phyloP scores from a whole-genome alignment of 1,139 yeast species.

The Fermentozyma sake region DNA sequence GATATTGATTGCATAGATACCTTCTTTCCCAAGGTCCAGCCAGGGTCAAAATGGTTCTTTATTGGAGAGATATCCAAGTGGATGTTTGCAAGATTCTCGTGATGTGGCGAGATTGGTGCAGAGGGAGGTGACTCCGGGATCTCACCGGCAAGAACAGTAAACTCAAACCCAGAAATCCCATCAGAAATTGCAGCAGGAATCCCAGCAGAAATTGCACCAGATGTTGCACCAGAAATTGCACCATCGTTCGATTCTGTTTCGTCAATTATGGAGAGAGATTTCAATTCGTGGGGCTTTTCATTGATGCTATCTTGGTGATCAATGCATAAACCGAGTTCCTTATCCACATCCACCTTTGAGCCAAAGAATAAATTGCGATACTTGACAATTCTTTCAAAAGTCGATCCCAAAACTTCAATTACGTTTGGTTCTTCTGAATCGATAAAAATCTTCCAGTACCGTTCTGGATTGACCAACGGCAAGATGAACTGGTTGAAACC shows the following conservation, averaged over 20 bases:
- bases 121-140: conserved; percentile 48
- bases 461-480: conserved; percentile 65
- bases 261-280: conserved; percentile 11
- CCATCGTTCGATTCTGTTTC: conserved; percentile 11
- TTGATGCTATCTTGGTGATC: conserved; percentile 5
- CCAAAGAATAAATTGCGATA: conserved; percentile 39
- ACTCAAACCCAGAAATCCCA: conserved; percentile 1
- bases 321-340: neutral
- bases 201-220: too few species aligned
- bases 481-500: conserved; percentile 51
- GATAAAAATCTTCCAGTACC: conserved; percentile 64
- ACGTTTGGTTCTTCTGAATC: conserved; percentile 30
- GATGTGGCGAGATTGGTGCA: conserved; percentile 39
- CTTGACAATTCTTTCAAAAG: conserved; percentile 38
- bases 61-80: conserved; percentile 5
- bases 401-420: conserved; percentile 31
- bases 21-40: conserved; percentile 15
- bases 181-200: conserved; percentile 5
- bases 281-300: conserved; percentile 14
- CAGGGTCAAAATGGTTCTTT: conserved; percentile 5
- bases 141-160: conserved; percentile 8
- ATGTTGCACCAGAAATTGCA: too few species aligned
- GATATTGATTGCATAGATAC: conserved; percentile 17
- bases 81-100: conserved; percentile 6
- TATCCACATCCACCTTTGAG: neutral